Evolutionary conservation across 2,329 filamentous ascomycete genomes (phyloP).

Genomic region (Fusarium acutatum): DNA sequence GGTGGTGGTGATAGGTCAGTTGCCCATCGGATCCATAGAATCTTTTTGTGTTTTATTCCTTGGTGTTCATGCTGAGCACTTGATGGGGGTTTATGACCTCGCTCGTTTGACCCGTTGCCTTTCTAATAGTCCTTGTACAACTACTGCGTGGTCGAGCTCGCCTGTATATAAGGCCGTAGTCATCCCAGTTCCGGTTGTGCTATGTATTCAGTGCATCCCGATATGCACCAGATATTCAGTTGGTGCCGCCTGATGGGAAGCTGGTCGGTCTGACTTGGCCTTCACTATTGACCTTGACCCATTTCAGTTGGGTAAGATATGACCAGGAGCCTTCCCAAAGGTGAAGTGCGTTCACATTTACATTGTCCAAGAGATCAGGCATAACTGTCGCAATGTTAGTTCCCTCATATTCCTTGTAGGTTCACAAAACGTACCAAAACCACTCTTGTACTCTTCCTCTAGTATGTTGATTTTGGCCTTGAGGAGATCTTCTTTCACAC

Average conservation of each 20-base stretch:
- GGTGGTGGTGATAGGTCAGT: background rate
- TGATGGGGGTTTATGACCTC: background rate
- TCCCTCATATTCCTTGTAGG: background rate
- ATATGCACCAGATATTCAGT: background rate
- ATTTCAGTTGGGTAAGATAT: slow-evolving; percentile 77
- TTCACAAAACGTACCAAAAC: slow-evolving; percentile 74
- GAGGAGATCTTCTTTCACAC: slow-evolving; percentile 78
- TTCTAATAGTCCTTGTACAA: background rate
- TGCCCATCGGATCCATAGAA: background rate
- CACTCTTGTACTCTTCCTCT: slow-evolving; percentile 81
- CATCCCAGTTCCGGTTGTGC: background rate
- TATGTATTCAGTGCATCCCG: background rate
- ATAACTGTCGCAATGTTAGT: slow-evolving; percentile 60
- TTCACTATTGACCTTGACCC: slow-evolving; percentile 74
- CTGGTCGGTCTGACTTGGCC: slow-evolving; percentile 73
- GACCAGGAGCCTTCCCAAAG: slow-evolving; percentile 88
- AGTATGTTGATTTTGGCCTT: slow-evolving; percentile 75
- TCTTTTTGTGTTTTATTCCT: background rate
- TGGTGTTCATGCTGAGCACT: background rate
- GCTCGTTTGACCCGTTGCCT: background rate
- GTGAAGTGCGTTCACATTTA: slow-evolving; percentile 71
- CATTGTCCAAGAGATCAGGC: slow-evolving; percentile 76
- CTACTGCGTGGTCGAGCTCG: background rate
- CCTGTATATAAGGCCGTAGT: background rate
- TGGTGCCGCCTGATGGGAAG: slow-evolving; percentile 71